A percentile compares a stretch with the other conserved stretches of the same genome.
phyloP scores from a whole-genome alignment of 371 early-diverging fungal species.

The Saksenaea oblongispora region DNA sequence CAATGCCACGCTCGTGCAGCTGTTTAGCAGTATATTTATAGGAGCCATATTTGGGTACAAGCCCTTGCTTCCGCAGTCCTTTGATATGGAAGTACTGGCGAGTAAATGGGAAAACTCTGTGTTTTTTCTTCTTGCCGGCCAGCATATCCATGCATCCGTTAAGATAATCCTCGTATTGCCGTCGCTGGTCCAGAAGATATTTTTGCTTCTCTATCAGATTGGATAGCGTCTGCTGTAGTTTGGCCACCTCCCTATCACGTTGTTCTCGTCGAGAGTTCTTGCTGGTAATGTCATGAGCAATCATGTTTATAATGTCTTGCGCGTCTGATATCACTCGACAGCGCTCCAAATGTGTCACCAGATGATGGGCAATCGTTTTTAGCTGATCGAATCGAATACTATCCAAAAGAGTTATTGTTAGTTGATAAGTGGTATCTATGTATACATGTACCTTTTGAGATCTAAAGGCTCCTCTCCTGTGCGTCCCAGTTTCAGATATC shows the following conservation, averaged over 20 bases:
- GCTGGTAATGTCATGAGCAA: conserved; percentile 91
- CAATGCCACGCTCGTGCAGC: conserved; percentile 89
- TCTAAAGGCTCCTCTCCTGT: conserved; percentile 30
- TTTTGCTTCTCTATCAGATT: conserved; percentile 80
- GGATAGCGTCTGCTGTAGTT: conserved; percentile 75
- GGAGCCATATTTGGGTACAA: conserved; percentile 95
- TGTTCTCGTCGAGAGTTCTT: conserved; percentile 86
- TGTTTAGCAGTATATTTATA: conserved; percentile 96
- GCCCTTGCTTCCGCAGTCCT: conserved; percentile 81
- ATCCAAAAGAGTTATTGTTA: not conserved
- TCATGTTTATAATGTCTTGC: conserved; percentile 89
- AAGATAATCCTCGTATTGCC: conserved; percentile 89
- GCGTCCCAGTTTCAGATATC: conserved; percentile 33
- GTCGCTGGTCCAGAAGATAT: conserved; percentile 84
- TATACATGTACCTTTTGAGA: conserved; percentile 27
- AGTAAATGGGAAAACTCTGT: conserved; percentile 83
- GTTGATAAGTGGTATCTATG: not conserved
- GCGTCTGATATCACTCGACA: conserved; percentile 55
- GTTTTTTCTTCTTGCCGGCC: conserved; percentile 75
- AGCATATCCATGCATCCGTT: conserved; percentile 86
- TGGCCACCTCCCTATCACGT: conserved; percentile 71
- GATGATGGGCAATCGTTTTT: conserved; percentile 32
- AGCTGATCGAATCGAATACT: conserved; percentile 39
- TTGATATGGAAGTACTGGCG: conserved; percentile 92
- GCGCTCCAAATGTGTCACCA: conserved; percentile 40